phyloP scores from a whole-genome alignment of 148 eudicot genomes.

The Silene conica region DNA sequence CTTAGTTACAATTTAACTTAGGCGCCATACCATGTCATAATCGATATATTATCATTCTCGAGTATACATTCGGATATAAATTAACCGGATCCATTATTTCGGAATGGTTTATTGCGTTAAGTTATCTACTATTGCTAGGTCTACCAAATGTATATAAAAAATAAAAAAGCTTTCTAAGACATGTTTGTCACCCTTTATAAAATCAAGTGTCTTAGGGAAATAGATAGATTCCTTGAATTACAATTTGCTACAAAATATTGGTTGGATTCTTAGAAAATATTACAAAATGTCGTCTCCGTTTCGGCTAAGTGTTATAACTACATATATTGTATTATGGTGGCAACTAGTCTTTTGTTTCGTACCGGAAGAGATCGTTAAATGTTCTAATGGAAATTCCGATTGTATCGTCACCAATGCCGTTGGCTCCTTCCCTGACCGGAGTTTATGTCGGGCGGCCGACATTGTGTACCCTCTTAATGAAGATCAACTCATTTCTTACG shows the following conservation, averaged over 20 bases:
- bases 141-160: no score
- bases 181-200: no score
- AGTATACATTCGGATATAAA: not conserved
- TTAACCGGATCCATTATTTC: not conserved
- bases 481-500: slow-evolving; percentile 19
- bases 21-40: no score
- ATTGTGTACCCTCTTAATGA: slow-evolving; percentile 23
- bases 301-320: not conserved
- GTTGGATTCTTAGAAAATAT: not conserved
- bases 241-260: not conserved
- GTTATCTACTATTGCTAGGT: not conserved
- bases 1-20: no score
- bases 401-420: slow-evolving; percentile 28
- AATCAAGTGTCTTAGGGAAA: no score
- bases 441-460: slow-evolving; percentile 18
- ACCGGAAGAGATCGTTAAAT: slow-evolving; percentile 32
- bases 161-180: no score
- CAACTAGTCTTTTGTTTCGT: not conserved
- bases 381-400: slow-evolving; percentile 20
- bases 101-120: not conserved
- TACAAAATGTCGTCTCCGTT: not conserved
- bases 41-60: no score
- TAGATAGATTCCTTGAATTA: no score
- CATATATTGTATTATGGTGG: not conserved
- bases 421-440: slow-evolving; percentile 29